A percentile compares a stretch with the other conserved stretches of the same genome.
Conservation (phyloP, 768 basidiomycete genomes). For the Hemileccinum impolitum region DNA sequence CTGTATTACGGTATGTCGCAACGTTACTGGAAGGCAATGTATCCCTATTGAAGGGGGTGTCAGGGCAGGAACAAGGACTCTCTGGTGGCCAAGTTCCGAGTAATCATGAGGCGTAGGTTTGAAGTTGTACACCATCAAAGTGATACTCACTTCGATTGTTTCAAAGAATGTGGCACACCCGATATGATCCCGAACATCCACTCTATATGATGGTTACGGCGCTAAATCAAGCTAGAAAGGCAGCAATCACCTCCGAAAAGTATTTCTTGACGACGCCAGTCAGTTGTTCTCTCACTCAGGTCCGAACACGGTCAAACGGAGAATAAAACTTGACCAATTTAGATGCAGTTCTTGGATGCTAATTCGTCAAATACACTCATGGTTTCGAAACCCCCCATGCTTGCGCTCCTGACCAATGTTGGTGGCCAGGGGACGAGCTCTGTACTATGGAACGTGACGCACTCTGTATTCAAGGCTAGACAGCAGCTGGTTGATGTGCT, state of each 20-base stretch:
- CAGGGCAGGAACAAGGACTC: slow-evolving; percentile 51
- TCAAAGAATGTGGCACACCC: slow-evolving; percentile 58
- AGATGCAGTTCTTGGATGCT: slow-evolving; percentile 47
- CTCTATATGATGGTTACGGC: slow-evolving; percentile 44
- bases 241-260: slow-evolving; percentile 41
- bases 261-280: slow-evolving; percentile 49
- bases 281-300: slow-evolving; percentile 8
- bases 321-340: background rate
- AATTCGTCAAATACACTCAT: slow-evolving; percentile 39
- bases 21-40: background rate
- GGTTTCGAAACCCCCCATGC: slow-evolving; percentile 53
- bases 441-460: slow-evolving; percentile 42
- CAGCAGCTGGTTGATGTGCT: slow-evolving; percentile 52
- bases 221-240: slow-evolving; percentile 54
- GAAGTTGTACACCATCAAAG: background rate
- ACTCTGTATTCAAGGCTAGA: slow-evolving; percentile 37
- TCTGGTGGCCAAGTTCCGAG: slow-evolving; percentile 41
- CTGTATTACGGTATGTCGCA: slow-evolving; percentile 42
- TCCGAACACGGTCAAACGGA: background rate
- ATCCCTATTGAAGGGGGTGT: background rate
- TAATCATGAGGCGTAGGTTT: slow-evolving; percentile 49
- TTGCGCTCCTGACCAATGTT: slow-evolving; percentile 53
- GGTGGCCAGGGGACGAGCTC: slow-evolving; percentile 37
- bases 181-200: slow-evolving; percentile 48
- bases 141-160: slow-evolving; percentile 7